Percentiles rank a stretch among this genome's conserved stretches.
Conservation (phyloP, 2,329 filamentous ascomycete genomes). For the Geosmithia morbida region DNA sequence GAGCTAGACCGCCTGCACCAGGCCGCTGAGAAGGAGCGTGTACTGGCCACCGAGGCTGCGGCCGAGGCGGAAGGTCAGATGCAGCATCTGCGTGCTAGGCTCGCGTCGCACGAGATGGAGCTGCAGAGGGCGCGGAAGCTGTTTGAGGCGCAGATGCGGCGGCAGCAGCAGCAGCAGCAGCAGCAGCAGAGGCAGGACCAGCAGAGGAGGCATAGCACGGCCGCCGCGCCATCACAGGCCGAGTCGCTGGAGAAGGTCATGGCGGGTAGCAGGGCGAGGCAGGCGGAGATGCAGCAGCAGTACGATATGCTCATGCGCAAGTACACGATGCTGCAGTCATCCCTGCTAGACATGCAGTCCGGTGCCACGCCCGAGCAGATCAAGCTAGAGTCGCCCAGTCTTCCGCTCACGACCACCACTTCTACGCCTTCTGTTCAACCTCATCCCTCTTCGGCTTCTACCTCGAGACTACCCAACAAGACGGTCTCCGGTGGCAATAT, state of each 20-base stretch:
- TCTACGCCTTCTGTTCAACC: not conserved
- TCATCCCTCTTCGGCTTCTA: not conserved
- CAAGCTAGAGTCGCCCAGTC: conserved; percentile 12
- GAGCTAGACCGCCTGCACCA: conserved; percentile 51
- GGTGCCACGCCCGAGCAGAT: conserved; percentile 10
- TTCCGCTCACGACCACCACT: conserved; percentile 14
- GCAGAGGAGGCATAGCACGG: not conserved
- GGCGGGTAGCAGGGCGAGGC: conserved; percentile 36
- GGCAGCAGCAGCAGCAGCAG: conserved; percentile 22
- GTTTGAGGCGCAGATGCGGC: conserved; percentile 33
- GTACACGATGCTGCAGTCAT: conserved; percentile 35
- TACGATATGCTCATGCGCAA: conserved; percentile 33
- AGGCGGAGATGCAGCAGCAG: conserved; percentile 38
- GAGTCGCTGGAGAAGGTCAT: conserved; percentile 25
- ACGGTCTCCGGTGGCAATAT: conserved; percentile 6
- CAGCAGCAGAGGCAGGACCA: conserved; percentile 9
- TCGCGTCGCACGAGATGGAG: conserved; percentile 35
- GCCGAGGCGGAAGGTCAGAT: conserved; percentile 43
- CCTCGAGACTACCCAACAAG: not conserved
- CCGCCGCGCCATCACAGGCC: no score
- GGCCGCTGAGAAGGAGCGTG: conserved; percentile 45
- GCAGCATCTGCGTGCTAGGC: conserved; percentile 41
- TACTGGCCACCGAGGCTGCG: conserved; percentile 40
- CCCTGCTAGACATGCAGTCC: conserved; percentile 30
- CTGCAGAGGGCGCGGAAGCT: conserved; percentile 23